Percentiles rank a stretch among this genome's conserved stretches.
Evolutionary conservation across 176 grass and related monocot genomes (phyloP).

Genomic region (Alopecurus myosuroides): DNA sequence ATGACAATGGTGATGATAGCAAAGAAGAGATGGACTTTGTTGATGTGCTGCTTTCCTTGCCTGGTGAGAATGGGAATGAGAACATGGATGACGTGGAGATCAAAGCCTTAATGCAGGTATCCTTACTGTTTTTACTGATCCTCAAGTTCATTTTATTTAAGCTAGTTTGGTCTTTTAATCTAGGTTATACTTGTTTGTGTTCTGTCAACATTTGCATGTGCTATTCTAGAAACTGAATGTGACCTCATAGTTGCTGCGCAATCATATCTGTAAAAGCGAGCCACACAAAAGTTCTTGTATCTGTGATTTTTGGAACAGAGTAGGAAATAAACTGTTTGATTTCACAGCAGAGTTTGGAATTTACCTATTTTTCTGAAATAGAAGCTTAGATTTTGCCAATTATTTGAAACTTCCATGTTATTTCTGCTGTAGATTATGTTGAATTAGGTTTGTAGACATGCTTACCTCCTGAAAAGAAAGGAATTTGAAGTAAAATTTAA

Average conservation of each 20-base stretch:
- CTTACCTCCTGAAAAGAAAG: not conserved
- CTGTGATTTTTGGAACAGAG: not conserved
- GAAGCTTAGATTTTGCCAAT: not conserved
- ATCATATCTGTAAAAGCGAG: not conserved
- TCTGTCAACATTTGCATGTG: not conserved
- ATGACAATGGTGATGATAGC: slow-evolving; percentile 19
- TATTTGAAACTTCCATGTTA: not conserved
- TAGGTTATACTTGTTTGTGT: not conserved
- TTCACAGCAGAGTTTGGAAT: not conserved
- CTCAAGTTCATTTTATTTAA: slow-evolving; percentile 27
- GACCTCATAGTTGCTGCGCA: not conserved
- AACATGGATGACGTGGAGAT: slow-evolving; percentile 87
- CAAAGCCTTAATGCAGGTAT: slow-evolving; percentile 93
- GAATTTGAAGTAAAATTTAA: not conserved
- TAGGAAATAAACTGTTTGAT: not conserved
- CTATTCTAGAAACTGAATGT: not conserved
- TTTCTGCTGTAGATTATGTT: not conserved
- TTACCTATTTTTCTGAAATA: not conserved
- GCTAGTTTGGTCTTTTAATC: not conserved
- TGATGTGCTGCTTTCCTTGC: slow-evolving; percentile 79
- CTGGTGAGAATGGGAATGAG: slow-evolving; percentile 65
- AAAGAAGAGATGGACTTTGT: slow-evolving; percentile 72
- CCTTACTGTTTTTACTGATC: not conserved
- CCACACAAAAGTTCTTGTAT: not conserved
- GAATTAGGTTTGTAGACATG: not conserved